Conservation (phyloP, 371 early-diverging fungal genomes). For the Neoconidiobolus thromboides region DNA sequence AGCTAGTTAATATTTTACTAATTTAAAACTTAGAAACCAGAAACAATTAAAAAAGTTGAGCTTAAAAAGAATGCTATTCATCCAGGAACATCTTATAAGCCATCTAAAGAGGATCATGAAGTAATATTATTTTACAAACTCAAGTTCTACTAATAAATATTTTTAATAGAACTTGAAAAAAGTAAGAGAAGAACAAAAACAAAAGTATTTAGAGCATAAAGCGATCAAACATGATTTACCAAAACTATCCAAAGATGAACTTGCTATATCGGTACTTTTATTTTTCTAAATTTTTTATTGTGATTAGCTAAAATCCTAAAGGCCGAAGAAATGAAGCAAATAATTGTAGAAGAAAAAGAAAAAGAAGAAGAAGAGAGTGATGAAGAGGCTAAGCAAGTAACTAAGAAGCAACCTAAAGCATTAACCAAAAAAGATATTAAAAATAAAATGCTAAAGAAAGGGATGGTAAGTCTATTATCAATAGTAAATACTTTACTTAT, state of each 20-base stretch:
- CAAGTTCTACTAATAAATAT: background rate
- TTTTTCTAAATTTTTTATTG: background rate
- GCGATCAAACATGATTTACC: constrained; percentile 12
- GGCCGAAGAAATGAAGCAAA: background rate
- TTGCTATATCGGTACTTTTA: constrained; percentile 16
- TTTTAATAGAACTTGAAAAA: constrained; percentile 5
- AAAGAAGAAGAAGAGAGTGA: background rate
- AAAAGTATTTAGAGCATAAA: background rate
- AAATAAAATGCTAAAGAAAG: background rate
- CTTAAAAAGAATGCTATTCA: constrained; percentile 27
- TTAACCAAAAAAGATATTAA: background rate
- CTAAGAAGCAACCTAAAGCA: background rate
- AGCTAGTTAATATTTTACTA: background rate
- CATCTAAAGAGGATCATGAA: constrained; percentile 60
- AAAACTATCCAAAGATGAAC: constrained; percentile 19
- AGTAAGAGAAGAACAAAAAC: background rate
- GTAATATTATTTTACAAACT: constrained; percentile 8
- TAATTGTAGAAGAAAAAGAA: background rate
- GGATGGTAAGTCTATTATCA: background rate
- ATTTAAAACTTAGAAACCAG: constrained; percentile 16
- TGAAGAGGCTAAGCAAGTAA: background rate
- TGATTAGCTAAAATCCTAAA: background rate
- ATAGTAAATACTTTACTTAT: background rate
- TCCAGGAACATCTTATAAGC: constrained; percentile 83
- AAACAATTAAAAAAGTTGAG: constrained; percentile 41